Evolutionary conservation across 768 basidiomycete species (phyloP), one percentile per base, ranked within the genome.

Genomic region (Podaxis sp.): DNA sequence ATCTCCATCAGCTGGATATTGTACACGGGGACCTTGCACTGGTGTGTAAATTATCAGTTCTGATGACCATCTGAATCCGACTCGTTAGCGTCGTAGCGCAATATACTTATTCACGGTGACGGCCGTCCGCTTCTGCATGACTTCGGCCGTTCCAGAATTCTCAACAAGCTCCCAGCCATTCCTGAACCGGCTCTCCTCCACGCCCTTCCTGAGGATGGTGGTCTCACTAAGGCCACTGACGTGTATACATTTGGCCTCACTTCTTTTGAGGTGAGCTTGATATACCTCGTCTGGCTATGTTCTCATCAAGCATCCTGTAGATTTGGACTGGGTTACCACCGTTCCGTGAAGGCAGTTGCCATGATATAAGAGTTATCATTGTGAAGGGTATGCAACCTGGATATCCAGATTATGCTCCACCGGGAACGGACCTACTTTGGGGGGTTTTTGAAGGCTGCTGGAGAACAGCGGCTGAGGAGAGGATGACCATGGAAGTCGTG

Each of bases 221-320:
- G n/a, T 26, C 13, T 51, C 28, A 67, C 62, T 2, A 67, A 67
- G 54, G 58, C 58, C 28, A 58, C 60, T 11, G 69, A 70, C 40
- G 60, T 69, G 11, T 71, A 68, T 40, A 64, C 57, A 2, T 69
- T 68, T 48, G 63, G 54, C 7, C 53, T 66, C 41, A 37, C 66
- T 12, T 56, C 57, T 12, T 46, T 64, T 26, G 67, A 69, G 60
- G 70, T 71, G 13, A 7, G 64, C 17, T 63, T 5, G 13, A 5
- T 48, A 37, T 24, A 1, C 7, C n/a, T 4, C 28, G 12, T 33
- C 15, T n/a, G 3, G n/a, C 12, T 26, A 5, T 20, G 2, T 13
- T 26, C n/a, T 22, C 15, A 30, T 22, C 15, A 2, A n/a, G 33
- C 30, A 10, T 33, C n/a, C n/a, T n/a, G 28, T 38, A 58, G 58